Percentiles rank a stretch among this genome's conserved stretches.
These are phyloP conservation scores for Dictyostelium capitatum DNA, from an alignment of 78 protist species.

Conservation along the genomic window DNA sequence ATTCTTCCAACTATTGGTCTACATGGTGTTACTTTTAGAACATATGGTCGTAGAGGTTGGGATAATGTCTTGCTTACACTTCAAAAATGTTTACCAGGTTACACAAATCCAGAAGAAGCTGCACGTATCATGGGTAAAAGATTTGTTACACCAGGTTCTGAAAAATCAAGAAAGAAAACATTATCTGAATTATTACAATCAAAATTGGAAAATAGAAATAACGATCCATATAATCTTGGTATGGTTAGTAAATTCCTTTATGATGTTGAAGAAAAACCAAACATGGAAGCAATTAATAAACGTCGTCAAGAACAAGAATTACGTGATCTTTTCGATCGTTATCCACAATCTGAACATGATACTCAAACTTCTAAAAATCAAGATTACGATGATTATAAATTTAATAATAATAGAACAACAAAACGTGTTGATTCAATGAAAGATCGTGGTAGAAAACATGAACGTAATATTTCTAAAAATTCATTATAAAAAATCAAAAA, in stretches of 20 bases:
- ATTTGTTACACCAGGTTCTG: background rate
- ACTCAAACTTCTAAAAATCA: background rate
- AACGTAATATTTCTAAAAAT: background rate
- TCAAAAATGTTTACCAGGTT: constrained; percentile 38
- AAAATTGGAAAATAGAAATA: background rate
- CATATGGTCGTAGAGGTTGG: constrained; percentile 60
- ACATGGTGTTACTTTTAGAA: constrained; percentile 52
- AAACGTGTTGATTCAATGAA: constrained; percentile 4
- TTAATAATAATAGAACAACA: too few species aligned
- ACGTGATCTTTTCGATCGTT: background rate
- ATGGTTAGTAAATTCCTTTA: constrained; percentile 54
- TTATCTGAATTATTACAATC: constrained; percentile 17
- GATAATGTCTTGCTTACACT: background rate
- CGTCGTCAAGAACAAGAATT: background rate
- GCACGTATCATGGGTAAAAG: constrained; percentile 65
- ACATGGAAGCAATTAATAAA: background rate
- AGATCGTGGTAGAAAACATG: background rate
- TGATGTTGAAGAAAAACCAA: constrained; percentile 47
- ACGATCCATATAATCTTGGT: constrained; percentile 64
- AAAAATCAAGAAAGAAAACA: constrained; percentile 11
- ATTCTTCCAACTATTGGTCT: constrained; percentile 37
- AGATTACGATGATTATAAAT: constrained; percentile 18
- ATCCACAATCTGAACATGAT: background rate
- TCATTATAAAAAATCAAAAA: background rate
- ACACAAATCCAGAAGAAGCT: constrained; percentile 59